Conservation (phyloP, 2,329 filamentous ascomycete genomes). For the Coniochaeta sp. region DNA sequence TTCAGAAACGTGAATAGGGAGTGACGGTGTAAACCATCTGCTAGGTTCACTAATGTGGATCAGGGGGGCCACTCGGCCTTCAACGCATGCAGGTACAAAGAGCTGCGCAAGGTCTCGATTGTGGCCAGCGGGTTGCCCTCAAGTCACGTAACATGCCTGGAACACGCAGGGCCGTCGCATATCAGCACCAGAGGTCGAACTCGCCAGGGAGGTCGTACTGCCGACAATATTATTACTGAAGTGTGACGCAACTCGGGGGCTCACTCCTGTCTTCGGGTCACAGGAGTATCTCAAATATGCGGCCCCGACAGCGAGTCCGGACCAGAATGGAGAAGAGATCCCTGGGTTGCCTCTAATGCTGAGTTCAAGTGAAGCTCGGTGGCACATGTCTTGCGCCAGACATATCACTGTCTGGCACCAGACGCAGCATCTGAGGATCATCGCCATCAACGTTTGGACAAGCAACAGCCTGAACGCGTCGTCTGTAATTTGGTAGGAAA, state of each 20-base stretch:
- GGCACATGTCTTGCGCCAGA: no score
- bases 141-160: no score
- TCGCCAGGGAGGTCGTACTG: not conserved
- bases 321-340: not conserved
- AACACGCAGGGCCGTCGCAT: not conserved
- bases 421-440: not conserved
- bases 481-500: no score
- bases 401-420: not conserved
- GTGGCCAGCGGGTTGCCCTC: no score
- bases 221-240: not conserved
- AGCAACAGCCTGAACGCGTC: not conserved
- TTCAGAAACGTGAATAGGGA: not conserved
- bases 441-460: not conserved
- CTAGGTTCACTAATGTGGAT: not conserved
- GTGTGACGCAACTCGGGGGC: not conserved
- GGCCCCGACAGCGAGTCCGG: not conserved
- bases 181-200: not conserved
- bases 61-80: no score
- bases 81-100: no score
- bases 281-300: not conserved
- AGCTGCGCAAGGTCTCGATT: no score
- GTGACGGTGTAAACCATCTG: not conserved
- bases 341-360: not conserved
- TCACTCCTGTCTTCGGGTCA: not conserved
- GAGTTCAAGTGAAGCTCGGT: not conserved